A percentile compares a stretch with the other conserved stretches of the same genome.
Conservation (phyloP, 352 stramenopile genomes). For the Phytophthora megakarya region DNA sequence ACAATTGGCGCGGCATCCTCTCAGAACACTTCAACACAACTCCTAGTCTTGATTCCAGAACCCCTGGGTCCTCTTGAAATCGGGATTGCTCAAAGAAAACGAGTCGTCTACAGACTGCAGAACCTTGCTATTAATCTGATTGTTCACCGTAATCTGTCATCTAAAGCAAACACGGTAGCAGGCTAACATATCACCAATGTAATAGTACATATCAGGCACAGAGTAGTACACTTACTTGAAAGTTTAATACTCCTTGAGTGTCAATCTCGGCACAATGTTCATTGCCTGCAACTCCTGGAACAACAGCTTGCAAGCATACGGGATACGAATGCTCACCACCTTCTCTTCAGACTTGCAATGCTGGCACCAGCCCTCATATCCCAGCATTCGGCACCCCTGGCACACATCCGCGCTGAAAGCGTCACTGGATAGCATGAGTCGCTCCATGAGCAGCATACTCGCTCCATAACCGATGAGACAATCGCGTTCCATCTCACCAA, state of each 20-base stretch:
- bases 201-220: conserved; percentile 28
- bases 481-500: conserved; percentile 99
- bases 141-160: conserved; percentile 22
- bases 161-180: conserved; percentile 25
- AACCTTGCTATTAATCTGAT: conserved; percentile 29
- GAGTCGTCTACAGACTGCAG: conserved; percentile 18
- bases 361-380: conserved; percentile 98
- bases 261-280: conserved; percentile 99
- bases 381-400: conserved; percentile 96
- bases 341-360: conserved; percentile 98
- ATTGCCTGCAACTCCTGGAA: conserved; percentile 98
- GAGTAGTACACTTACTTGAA: conserved; percentile 13
- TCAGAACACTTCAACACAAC: conserved; percentile 9
- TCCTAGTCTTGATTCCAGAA: not conserved
- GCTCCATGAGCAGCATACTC: conserved; percentile 99
- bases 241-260: conserved; percentile 93
- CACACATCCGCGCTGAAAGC: conserved; percentile 99
- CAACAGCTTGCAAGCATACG: conserved; percentile 99
- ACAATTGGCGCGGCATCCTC: conserved; percentile 25
- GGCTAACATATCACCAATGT: conserved; percentile 25
- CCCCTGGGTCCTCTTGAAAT: conserved; percentile 8
- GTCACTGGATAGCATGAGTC: conserved; percentile 99
- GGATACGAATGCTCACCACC: conserved; percentile 97
- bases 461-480: conserved; percentile 99
- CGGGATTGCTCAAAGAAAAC: not conserved